Evolutionary conservation across 2,329 filamentous ascomycete genomes (phyloP), one percentile per base, ranked within the genome.

Genomic region (Scleromitrula shiraiana): DNA sequence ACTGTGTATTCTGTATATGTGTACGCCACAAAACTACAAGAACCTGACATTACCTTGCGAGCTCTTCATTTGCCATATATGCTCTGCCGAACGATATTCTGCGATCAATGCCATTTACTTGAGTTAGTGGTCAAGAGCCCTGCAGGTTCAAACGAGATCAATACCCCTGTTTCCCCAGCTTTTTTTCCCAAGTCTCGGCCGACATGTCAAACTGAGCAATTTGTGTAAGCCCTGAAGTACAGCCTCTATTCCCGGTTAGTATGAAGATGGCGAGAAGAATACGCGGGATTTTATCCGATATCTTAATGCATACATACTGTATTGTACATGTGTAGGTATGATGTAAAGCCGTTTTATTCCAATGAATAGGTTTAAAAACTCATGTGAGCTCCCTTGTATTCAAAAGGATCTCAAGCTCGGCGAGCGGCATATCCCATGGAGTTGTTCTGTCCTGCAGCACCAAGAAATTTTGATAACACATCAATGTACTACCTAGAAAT

Each of bases 161-260:
- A 26, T 35, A 30, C 30, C 45, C 45, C 10, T 27, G 45, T 37
- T 48, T 48, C 45, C 45, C 38, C 30, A 48, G 45, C 38, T 36
- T 48, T 48, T 29, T 14, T 41, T 15, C 6, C 14, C 35, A 15
- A 3, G 10, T 23, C 20, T 33, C 10, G 27, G 22, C 15, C 33
- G 15, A 45, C 24, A 20, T 44, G 32, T 44, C 41, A 37, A 40
- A 6, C 14, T 29, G 27, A 38, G 29, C 26, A 19, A 24, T 35
- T 20, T 35, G 9, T 33, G 26, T 24, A 32, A 17, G 6, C 24
- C 22, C 15, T 30, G 20, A 32, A n/a, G 15, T n/a, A 20, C 24
- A 30, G 5, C 7, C 19, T 14, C 9, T 8, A 12, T 4, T 22
- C 37, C 22, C 14, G 41, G n/a, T n/a, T n/a, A n/a, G n/a, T n/a